Conservation (phyloP, 495 filamentous ascomycete species). For the Penicillium odoratum region DNA sequence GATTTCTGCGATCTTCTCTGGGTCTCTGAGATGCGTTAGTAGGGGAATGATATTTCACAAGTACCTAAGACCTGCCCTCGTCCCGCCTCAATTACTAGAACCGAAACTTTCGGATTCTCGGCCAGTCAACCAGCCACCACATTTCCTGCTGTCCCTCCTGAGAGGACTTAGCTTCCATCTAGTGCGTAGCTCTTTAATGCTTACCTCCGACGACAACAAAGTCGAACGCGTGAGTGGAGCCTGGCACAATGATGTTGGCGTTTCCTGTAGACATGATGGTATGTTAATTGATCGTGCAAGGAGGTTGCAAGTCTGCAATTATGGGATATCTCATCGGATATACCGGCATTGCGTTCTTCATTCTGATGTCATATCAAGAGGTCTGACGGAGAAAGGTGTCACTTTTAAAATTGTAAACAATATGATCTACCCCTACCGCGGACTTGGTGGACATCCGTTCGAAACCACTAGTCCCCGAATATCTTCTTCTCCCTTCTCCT, state of each 20-base stretch:
- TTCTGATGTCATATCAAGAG: too few species aligned
- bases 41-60: not conserved
- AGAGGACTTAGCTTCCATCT: not conserved
- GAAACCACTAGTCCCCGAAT: too few species aligned
- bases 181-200: not conserved
- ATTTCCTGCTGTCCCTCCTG: constrained; percentile 49
- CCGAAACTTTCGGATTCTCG: constrained; percentile 43
- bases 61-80: not conserved
- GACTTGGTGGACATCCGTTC: too few species aligned
- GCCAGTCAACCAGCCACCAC: constrained; percentile 56
- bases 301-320: not conserved
- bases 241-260: not conserved
- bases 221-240: not conserved
- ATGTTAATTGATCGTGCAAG: not conserved
- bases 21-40: constrained; percentile 15
- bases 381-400: too few species aligned
- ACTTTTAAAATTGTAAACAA: too few species aligned
- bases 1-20: constrained; percentile 31
- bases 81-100: constrained; percentile 33
- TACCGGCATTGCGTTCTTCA: too few species aligned
- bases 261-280: constrained; percentile 1
- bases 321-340: too few species aligned
- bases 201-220: constrained; percentile 18
- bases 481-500: too few species aligned
- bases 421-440: too few species aligned